Evolutionary conservation across 768 basidiomycete genomes (phyloP).

Genomic region (Termitomyces sp.): DNA sequence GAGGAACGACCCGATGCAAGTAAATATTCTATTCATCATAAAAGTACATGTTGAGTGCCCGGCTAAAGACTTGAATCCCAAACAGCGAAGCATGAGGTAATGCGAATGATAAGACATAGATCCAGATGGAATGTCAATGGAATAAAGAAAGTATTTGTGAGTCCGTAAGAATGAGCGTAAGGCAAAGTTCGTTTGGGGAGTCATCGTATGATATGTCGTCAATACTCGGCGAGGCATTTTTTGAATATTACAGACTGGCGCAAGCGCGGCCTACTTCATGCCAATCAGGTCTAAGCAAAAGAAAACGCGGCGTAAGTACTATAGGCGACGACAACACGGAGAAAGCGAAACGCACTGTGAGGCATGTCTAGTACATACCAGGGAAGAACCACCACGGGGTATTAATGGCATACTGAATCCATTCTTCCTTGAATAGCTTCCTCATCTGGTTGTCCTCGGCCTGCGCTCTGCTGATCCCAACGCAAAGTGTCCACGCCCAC

Average conservation of each 20-base stretch:
- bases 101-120: background rate
- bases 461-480: conserved; percentile 37
- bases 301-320: background rate
- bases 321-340: background rate
- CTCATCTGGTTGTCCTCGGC: conserved; percentile 44
- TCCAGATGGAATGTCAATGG: conserved; percentile 1
- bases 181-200: background rate
- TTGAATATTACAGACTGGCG: background rate
- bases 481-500: conserved; percentile 39
- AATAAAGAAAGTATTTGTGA: conserved; percentile 2
- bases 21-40: conserved; percentile 1
- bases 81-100: background rate
- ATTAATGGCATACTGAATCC: conserved; percentile 37
- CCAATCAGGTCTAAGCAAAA: background rate
- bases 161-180: conserved; percentile 4
- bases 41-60: conserved; percentile 2
- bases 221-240: conserved; percentile 3
- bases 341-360: background rate
- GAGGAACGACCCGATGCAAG: background rate
- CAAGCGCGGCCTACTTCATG: background rate
- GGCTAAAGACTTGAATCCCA: background rate
- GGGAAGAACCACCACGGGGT: conserved; percentile 45
- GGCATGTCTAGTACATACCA: conserved; percentile 25
- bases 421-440: conserved; percentile 36
- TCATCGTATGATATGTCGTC: conserved; percentile 1